phyloP scores from a whole-genome alignment of 2,329 filamentous ascomycete genomes.

The Knufia petricola region DNA sequence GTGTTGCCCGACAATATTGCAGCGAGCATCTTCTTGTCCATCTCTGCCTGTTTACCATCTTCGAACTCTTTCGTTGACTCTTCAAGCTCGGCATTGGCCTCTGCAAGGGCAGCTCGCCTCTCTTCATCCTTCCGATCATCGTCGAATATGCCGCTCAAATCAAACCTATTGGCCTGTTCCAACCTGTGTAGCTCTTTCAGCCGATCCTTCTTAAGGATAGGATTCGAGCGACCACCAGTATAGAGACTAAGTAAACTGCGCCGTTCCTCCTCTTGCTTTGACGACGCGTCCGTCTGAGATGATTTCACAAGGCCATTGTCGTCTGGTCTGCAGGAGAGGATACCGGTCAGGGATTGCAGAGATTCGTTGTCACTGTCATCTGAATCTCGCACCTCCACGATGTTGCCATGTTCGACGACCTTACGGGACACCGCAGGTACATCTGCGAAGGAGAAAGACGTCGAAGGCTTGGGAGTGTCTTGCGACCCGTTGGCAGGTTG shows the following conservation, averaged over 20 bases:
- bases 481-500: neutral
- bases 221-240: conserved; percentile 13
- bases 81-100: conserved; percentile 28
- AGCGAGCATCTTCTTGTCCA: conserved; percentile 34
- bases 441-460: conserved; percentile 24
- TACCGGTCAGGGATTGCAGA: conserved; percentile 45
- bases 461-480: conserved; percentile 9
- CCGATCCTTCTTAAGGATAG: conserved; percentile 18
- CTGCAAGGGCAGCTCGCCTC: conserved; percentile 43
- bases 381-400: conserved; percentile 50
- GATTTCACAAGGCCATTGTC: conserved; percentile 14
- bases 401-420: conserved; percentile 46
- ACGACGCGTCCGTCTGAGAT: conserved; percentile 9
- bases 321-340: conserved; percentile 31
- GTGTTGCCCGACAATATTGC: conserved; percentile 32
- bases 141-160: conserved; percentile 39
- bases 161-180: conserved; percentile 16
- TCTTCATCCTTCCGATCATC: conserved; percentile 52
- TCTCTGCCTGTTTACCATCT: conserved; percentile 11
- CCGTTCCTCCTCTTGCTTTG: conserved; percentile 17
- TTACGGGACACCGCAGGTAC: conserved; percentile 35
- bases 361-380: conserved; percentile 62
- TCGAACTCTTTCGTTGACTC: conserved; percentile 13
- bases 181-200: conserved; percentile 18
- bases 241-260: conserved; percentile 16